These are phyloP conservation scores for Sporisorium scitamineum DNA, from an alignment of 1,284 basidiomycete genomes.

Conservation along the genomic window DNA sequence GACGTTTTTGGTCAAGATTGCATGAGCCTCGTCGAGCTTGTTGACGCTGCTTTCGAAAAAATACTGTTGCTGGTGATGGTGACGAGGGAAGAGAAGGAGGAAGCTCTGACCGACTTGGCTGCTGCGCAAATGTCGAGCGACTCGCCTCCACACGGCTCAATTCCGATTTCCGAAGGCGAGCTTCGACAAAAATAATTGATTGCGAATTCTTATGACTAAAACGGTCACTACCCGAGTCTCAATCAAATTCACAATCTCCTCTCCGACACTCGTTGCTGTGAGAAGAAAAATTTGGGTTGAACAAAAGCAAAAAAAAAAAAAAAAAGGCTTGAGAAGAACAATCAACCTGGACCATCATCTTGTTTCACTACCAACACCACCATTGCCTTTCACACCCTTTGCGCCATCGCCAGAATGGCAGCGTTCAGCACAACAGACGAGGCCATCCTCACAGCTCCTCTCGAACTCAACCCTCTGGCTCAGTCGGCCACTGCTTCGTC, in stretches of 20 bases:
- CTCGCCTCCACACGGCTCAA: constrained; percentile 17
- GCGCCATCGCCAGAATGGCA: constrained; percentile 23
- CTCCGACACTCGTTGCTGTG: not conserved
- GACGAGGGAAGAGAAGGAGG: not conserved
- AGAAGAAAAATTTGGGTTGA: constrained; percentile 22
- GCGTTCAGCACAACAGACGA: constrained; percentile 63
- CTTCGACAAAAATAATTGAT: not conserved
- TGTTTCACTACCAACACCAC: not conserved
- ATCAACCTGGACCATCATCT: not conserved
- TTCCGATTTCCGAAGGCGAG: constrained; percentile 24
- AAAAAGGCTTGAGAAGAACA: not conserved
- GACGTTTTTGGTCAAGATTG: not conserved
- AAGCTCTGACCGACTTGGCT: constrained; percentile 2
- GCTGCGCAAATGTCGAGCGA: constrained; percentile 19
- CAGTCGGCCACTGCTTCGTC: constrained; percentile 57
- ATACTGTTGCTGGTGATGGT: not conserved
- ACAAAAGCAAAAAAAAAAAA: not conserved
- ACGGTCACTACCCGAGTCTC: not conserved
- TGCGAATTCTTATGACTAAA: not conserved
- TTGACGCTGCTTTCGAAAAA: not conserved
- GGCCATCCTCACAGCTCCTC: constrained; percentile 58
- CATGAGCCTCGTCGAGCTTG: not conserved
- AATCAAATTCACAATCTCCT: constrained; percentile 1
- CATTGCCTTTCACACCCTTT: not conserved
- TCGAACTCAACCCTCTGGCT: constrained; percentile 56